Evolutionary conservation across 345 rosid genomes (phyloP).

Genomic region (Anastatica hierochuntica): DNA sequence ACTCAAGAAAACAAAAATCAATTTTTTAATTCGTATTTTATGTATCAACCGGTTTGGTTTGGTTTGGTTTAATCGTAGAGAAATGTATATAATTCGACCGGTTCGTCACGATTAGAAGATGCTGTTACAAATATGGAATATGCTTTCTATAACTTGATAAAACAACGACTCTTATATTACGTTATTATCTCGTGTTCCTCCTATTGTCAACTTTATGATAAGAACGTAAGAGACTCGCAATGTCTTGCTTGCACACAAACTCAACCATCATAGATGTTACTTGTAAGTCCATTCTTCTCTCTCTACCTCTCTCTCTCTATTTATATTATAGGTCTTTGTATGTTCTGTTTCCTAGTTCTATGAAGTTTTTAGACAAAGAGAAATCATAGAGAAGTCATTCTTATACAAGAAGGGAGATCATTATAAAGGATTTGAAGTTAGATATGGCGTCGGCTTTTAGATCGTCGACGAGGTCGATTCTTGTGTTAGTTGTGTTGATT

Average conservation of each 20-base stretch:
- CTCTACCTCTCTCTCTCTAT: neutral
- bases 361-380: neutral
- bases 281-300: conserved; percentile 9
- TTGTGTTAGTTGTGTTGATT: conserved; percentile 26
- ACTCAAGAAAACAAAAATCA: too few species aligned
- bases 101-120: neutral
- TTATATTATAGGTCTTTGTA: neutral
- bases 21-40: neutral
- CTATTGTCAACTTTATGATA: conserved; percentile 6
- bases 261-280: conserved; percentile 21
- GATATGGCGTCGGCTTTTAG: conserved; percentile 15
- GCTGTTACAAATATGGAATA: conserved; percentile 10
- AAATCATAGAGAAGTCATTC: neutral
- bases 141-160: neutral
- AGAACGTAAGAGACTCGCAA: conserved; percentile 27
- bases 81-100: too few species aligned
- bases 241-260: conserved; percentile 55
- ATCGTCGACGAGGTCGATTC: conserved; percentile 16
- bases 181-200: conserved; percentile 9
- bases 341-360: conserved; percentile 2
- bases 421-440: neutral
- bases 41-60: neutral
- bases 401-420: conserved; percentile 18
- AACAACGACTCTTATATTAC: neutral
- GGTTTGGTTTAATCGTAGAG: neutral